phyloP scores from a whole-genome alignment of 768 basidiomycete genomes.

The Tricholoma matsutake region DNA sequence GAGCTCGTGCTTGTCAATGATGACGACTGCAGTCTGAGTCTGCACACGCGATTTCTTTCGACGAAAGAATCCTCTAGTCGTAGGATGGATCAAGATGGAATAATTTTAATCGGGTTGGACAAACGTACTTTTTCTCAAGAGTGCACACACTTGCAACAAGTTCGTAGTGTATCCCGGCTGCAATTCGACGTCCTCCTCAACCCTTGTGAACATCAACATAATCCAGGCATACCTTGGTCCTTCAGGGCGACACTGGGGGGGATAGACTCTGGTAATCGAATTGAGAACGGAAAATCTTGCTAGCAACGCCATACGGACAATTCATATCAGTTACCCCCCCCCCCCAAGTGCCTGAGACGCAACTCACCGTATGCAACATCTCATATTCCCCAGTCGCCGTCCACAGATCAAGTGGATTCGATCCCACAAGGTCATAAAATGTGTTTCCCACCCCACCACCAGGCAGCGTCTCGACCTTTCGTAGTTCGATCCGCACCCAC shows the following conservation, averaged over 20 bases:
- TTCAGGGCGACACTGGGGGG: slow-evolving; percentile 84
- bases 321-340: background rate
- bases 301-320: slow-evolving; percentile 24
- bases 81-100: slow-evolving; percentile 1
- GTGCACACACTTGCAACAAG: slow-evolving; percentile 84
- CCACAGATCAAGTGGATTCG: slow-evolving; percentile 84
- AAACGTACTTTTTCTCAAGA: slow-evolving; percentile 78
- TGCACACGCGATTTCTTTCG: slow-evolving; percentile 69
- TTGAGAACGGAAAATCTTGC: slow-evolving; percentile 88
- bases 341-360: background rate
- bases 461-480: slow-evolving; percentile 84
- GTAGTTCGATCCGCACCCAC: slow-evolving; percentile 88
- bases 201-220: background rate
- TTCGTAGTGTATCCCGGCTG: slow-evolving; percentile 87
- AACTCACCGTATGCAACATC: slow-evolving; percentile 60
- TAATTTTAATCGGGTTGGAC: background rate
- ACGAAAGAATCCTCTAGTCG: slow-evolving; percentile 74
- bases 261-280: slow-evolving; percentile 89
- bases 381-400: slow-evolving; percentile 73
- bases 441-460: slow-evolving; percentile 66
- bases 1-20: slow-evolving; percentile 91
- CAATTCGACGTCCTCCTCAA: background rate
- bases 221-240: slow-evolving; percentile 51
- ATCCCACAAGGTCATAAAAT: slow-evolving; percentile 79
- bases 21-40: slow-evolving; percentile 66